Conservation (phyloP, 306 rosid species). For the Argentina anserina region DNA sequence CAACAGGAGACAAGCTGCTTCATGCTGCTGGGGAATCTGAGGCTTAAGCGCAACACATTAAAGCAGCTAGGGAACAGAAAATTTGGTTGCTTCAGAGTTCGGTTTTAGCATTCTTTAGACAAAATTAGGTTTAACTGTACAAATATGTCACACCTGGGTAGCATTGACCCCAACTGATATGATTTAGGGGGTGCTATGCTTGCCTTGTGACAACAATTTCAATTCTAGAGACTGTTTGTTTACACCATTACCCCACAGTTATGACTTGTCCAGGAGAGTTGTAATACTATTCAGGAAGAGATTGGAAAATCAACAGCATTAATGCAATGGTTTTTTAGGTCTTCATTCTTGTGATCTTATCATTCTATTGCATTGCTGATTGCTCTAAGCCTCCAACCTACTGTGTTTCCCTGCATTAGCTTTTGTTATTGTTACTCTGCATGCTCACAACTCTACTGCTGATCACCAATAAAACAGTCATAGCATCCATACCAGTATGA, state of each 20-base stretch:
- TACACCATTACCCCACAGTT: slow-evolving; percentile 18
- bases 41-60: slow-evolving; percentile 30
- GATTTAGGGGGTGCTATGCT: slow-evolving; percentile 53
- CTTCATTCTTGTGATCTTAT: neutral
- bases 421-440: neutral
- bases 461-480: neutral
- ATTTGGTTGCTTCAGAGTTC: slow-evolving; percentile 28
- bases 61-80: slow-evolving; percentile 24
- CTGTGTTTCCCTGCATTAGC: neutral
- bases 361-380: neutral
- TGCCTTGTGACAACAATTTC: slow-evolving; percentile 38
- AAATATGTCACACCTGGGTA: slow-evolving; percentile 63
- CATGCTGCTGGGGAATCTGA: slow-evolving; percentile 53
- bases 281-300: slow-evolving; percentile 20
- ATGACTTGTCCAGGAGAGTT: slow-evolving; percentile 14
- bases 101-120: slow-evolving; percentile 51
- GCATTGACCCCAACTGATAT: slow-evolving; percentile 50
- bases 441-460: neutral
- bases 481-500: neutral
- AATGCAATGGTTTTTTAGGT: slow-evolving; percentile 6
- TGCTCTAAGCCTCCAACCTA: neutral
- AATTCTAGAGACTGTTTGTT: slow-evolving; percentile 45
- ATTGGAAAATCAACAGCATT: slow-evolving; percentile 3
- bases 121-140: slow-evolving; percentile 82
- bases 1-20: slow-evolving; percentile 87